These are phyloP conservation scores for Akebia trifoliata DNA, from an alignment of 164 flowering plant genomes.

Conservation along the genomic window DNA sequence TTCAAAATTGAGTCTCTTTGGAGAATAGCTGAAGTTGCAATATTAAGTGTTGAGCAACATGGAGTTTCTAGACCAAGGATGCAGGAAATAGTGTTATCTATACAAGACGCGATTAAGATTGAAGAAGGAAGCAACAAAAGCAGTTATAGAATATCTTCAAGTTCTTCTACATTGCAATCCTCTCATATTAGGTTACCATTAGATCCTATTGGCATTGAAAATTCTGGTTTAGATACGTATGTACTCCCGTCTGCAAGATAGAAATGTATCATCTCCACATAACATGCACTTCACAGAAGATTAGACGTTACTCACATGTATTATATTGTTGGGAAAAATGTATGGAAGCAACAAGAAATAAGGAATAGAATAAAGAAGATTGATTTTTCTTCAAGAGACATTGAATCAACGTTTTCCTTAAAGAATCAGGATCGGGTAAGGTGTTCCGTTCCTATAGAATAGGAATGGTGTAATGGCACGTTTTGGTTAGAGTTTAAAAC, in stretches of 20 bases:
- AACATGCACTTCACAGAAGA: background rate
- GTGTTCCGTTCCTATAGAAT: too few relatives aligned
- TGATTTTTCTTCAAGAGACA: too few relatives aligned
- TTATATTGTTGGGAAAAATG: background rate
- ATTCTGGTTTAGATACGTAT: slow-evolving; percentile 48
- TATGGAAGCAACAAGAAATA: too few relatives aligned
- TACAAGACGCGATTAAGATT: slow-evolving; percentile 81
- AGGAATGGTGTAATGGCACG: too few relatives aligned
- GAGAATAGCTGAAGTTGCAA: slow-evolving; percentile 84
- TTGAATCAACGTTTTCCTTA: too few relatives aligned
- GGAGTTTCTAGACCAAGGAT: slow-evolving; percentile 70
- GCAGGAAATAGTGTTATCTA: slow-evolving; percentile 78
- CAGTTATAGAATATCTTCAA: slow-evolving; percentile 24
- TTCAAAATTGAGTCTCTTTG: slow-evolving; percentile 78
- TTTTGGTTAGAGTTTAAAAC: too few relatives aligned
- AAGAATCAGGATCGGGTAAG: too few relatives aligned
- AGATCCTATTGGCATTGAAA: slow-evolving; percentile 62
- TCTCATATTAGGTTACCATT: slow-evolving; percentile 54
- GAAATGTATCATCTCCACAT: background rate
- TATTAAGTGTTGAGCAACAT: slow-evolving; percentile 71
- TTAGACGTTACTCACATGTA: background rate
- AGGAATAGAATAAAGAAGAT: too few relatives aligned
- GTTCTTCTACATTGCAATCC: slow-evolving; percentile 37
- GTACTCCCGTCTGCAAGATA: slow-evolving; percentile 66
- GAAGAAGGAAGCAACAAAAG: slow-evolving; percentile 45